Conservation (phyloP, 306 rosid species). For the Lablab purpureus region DNA sequence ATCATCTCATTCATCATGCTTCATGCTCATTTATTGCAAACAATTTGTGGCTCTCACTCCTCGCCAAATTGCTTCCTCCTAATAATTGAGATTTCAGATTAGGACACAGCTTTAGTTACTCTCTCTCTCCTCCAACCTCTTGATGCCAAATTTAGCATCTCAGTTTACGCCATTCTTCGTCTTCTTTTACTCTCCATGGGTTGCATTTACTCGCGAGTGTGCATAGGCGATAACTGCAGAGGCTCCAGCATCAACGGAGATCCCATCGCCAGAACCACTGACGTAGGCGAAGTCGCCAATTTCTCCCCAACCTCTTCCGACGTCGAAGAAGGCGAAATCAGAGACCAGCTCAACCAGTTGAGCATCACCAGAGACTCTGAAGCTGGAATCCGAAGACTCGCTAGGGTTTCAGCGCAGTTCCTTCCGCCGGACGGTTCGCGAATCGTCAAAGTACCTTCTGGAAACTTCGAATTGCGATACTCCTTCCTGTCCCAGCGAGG, state of each 20-base stretch:
- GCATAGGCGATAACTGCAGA: conserved; percentile 72
- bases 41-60: conserved; percentile 37
- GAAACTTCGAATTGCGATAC: conserved; percentile 68
- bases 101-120: not conserved
- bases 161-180: conserved; percentile 29
- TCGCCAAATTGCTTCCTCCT: conserved; percentile 19
- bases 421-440: conserved; percentile 91
- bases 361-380: conserved; percentile 71
- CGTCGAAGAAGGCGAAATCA: conserved; percentile 53
- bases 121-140: conserved; percentile 2
- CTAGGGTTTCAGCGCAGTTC: conserved; percentile 95
- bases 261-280: conserved; percentile 49
- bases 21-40: conserved; percentile 14
- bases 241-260: conserved; percentile 56
- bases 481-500: conserved; percentile 92
- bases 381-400: conserved; percentile 75
- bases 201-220: conserved; percentile 87
- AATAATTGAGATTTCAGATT: conserved; percentile 44
- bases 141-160: conserved; percentile 57
- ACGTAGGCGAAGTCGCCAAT: conserved; percentile 44
- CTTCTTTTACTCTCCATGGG: conserved; percentile 65
- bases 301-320: conserved; percentile 60
- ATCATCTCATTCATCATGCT: conserved; percentile 7
- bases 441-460: conserved; percentile 66
- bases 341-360: conserved; percentile 63